Conservation (phyloP, 257 asterid genomes). For the Solanum virginianum region DNA sequence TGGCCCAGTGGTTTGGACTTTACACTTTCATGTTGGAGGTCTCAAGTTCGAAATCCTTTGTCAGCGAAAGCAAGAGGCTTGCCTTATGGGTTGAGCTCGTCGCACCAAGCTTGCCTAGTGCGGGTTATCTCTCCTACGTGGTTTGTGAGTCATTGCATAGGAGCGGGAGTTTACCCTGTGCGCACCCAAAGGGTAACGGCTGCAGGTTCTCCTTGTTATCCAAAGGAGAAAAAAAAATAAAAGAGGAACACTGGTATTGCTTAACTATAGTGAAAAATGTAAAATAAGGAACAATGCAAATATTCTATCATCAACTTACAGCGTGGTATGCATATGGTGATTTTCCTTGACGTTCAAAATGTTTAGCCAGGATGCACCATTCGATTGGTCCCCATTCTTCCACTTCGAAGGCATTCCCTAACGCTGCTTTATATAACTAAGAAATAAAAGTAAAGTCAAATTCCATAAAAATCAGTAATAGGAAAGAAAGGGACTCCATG, state of each 20-base stretch:
- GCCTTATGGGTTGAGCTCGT: no score
- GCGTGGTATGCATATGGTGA: slow-evolving; percentile 93
- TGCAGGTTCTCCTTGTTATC: no score
- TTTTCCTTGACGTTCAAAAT: slow-evolving; percentile 92
- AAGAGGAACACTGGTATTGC: not conserved
- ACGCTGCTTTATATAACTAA: slow-evolving; percentile 73
- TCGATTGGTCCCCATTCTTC: slow-evolving; percentile 97
- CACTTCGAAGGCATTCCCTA: slow-evolving; percentile 68
- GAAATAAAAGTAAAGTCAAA: not conserved
- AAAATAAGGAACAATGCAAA: not conserved
- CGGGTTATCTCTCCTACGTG: no score
- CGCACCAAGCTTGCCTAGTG: no score
- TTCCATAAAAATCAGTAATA: not conserved
- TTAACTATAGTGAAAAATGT: not conserved
- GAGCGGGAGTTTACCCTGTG: no score
- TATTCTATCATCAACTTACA: slow-evolving; percentile 41
- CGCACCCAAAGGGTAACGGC: no score
- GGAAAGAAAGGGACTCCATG: not conserved
- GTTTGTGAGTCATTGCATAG: no score
- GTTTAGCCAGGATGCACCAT: slow-evolving; percentile 85
- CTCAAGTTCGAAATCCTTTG: no score
- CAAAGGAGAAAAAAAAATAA: no score
- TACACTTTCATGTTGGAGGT: no score
- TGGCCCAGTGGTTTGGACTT: no score
- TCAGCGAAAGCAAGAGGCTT: no score